Evolutionary conservation across 768 basidiomycete genomes (phyloP).

Genomic region (Hirschioporus abietinus): DNA sequence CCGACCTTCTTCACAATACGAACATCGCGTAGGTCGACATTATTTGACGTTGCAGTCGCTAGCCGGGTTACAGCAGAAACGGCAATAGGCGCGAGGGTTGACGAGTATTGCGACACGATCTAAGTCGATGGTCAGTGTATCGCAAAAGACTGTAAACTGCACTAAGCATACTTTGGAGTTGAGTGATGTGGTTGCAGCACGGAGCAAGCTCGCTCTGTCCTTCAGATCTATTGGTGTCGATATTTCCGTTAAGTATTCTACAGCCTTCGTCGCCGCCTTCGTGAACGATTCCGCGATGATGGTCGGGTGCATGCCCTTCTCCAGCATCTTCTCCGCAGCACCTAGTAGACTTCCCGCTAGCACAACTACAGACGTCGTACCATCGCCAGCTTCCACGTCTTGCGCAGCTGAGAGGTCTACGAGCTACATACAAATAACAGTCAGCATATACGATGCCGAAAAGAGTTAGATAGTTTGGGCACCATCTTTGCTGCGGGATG

Average conservation of each 20-base stretch:
- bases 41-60: slow-evolving; percentile 81
- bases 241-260: slow-evolving; percentile 90
- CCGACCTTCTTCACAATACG: slow-evolving; percentile 98
- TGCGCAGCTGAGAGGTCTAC: slow-evolving; percentile 97
- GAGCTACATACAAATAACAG: slow-evolving; percentile 47
- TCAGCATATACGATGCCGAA: slow-evolving; percentile 3
- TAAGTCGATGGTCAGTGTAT: slow-evolving; percentile 24
- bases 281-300: slow-evolving; percentile 95
- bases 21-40: slow-evolving; percentile 94
- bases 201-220: slow-evolving; percentile 78
- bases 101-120: slow-evolving; percentile 99
- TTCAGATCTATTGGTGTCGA: slow-evolving; percentile 88
- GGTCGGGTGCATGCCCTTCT: slow-evolving; percentile 96
- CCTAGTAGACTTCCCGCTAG: slow-evolving; percentile 89
- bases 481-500: slow-evolving; percentile 99
- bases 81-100: slow-evolving; percentile 96
- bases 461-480: slow-evolving; percentile 6
- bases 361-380: slow-evolving; percentile 96
- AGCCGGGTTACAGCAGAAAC: slow-evolving; percentile 94
- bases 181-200: slow-evolving; percentile 91
- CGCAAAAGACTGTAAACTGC: slow-evolving; percentile 4
- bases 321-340: slow-evolving; percentile 94
- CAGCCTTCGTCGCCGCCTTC: slow-evolving; percentile 86
- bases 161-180: slow-evolving; percentile 77
- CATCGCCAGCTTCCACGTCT: slow-evolving; percentile 98